Evolutionary conservation across 169 alveolate species (phyloP).

Genomic region (Plasmodium ovale): DNA sequence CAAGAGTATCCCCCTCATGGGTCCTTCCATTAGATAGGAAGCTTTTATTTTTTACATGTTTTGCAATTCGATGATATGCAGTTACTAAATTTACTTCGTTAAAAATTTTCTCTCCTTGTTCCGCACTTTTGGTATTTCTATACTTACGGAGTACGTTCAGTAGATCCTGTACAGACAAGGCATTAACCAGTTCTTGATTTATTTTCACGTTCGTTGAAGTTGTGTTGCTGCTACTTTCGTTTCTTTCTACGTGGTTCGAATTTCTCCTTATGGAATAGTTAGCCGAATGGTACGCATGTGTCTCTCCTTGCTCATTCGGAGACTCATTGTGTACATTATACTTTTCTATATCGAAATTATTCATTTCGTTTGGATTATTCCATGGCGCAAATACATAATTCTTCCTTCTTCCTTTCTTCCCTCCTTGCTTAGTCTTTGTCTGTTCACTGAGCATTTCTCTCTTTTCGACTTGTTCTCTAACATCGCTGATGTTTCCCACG

Average conservation of each 20-base stretch:
- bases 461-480: neutral
- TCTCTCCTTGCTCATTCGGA: neutral
- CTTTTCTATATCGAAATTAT: constrained; percentile 36
- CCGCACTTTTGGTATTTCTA: neutral
- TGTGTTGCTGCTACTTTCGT: neutral
- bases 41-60: constrained; percentile 65
- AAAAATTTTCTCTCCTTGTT: neutral
- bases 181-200: constrained; percentile 53
- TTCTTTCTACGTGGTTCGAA: too few relatives aligned
- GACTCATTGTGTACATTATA: constrained; percentile 37
- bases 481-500: neutral
- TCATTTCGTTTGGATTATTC: constrained; percentile 70
- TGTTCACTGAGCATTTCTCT: neutral
- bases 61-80: constrained; percentile 69
- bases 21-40: neutral
- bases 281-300: constrained; percentile 29
- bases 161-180: constrained; percentile 49
- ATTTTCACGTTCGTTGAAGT: constrained; percentile 22
- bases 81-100: constrained; percentile 65
- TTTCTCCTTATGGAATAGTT: constrained; percentile 1
- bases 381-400: constrained; percentile 55
- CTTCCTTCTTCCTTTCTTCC: constrained; percentile 2
- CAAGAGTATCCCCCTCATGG: neutral
- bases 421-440: neutral
- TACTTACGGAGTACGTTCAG: constrained; percentile 24